These are phyloP conservation scores for Bonia amplexicaulis DNA, from an alignment of 176 grass and related monocot genomes.

Conservation along the genomic window DNA sequence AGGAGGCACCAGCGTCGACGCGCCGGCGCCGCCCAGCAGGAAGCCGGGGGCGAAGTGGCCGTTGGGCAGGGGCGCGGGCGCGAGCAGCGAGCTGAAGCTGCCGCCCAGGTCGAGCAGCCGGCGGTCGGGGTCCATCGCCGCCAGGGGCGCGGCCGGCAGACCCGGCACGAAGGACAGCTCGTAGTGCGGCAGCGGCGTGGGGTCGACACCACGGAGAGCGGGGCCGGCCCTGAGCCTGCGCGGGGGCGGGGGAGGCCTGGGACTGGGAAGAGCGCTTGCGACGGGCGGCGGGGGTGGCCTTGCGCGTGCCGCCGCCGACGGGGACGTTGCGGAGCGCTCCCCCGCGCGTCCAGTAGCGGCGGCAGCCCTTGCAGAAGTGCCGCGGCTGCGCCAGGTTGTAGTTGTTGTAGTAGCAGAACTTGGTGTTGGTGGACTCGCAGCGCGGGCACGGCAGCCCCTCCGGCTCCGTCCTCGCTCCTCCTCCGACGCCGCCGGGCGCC, in stretches of 20 bases:
- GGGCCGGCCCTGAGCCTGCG: background rate
- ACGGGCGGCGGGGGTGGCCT: background rate
- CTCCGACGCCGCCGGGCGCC: background rate
- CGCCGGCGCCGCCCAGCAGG: background rate
- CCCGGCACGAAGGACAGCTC: conserved; percentile 14
- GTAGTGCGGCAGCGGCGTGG: background rate
- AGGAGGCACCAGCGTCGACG: background rate
- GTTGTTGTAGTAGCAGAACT: conserved; percentile 99
- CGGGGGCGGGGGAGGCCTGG: background rate
- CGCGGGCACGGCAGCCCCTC: conserved; percentile 61
- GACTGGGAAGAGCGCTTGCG: conserved; percentile 25
- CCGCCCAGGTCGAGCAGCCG: conserved; percentile 51
- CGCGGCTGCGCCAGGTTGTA: conserved; percentile 90
- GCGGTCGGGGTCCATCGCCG: conserved; percentile 25
- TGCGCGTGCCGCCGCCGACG: conserved; percentile 80
- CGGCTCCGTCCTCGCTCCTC: conserved; percentile 13
- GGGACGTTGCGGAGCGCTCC: conserved; percentile 93
- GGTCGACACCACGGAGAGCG: background rate
- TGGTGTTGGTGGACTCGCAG: conserved; percentile 76
- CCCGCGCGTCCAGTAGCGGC: conserved; percentile 98
- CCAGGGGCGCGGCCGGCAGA: background rate
- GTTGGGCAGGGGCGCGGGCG: background rate
- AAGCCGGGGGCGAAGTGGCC: conserved; percentile 24
- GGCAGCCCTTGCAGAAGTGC: conserved; percentile 97
- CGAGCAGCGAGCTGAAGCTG: conserved; percentile 51